Evolutionary conservation across 306 rosid genomes (phyloP), one percentile per base, ranked within the genome.

Genomic region (Lupinus albus): DNA sequence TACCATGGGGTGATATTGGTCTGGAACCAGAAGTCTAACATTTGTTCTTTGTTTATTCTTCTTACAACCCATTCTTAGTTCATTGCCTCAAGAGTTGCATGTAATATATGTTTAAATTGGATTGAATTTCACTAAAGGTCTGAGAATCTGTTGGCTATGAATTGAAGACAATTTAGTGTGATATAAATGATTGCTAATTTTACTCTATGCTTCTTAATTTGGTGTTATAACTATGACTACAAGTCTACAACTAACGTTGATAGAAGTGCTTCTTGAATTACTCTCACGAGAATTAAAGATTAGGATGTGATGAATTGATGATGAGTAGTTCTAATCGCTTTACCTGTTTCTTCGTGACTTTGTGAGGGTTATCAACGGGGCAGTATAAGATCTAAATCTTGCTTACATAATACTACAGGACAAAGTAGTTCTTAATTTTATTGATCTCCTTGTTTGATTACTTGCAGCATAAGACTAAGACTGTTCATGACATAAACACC

Each of bases 111-210:
- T 8, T 36, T 72, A 42, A 16, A 60, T 61, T 17, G 12, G 50
- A 21, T 39, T 48, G 49, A 28, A 49, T 5, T 14, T 12, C 6
- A 39, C 45, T 67, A 30, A 48, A 48, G 55, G 36, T 58, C 49
- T 67, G 67, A 61, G n/a, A n/a, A 62, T 65, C 33, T 46, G 38
- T 52, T 73, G 64, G 35, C 33, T 32, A 51, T 60, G 56, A 44
- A 68, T 61, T 11, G 25, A 49, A 5, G 4, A 25, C 11, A 0
- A 14, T 70, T 39, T 14, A 49, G 48, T 51, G 38, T 71, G 30
- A 7, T 64, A 18, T 50, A 42, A 49, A 33, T 14, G 28, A 72
- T 32, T 66, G 59, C 4, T 59, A 50, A 48, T 17, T 36, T 12
- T 77, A 17, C 42, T 49, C 20, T 6, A 1, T 35, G 11, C 52